phyloP scores from a whole-genome alignment of 2,329 filamentous ascomycete species.

The Claviceps sp. region DNA sequence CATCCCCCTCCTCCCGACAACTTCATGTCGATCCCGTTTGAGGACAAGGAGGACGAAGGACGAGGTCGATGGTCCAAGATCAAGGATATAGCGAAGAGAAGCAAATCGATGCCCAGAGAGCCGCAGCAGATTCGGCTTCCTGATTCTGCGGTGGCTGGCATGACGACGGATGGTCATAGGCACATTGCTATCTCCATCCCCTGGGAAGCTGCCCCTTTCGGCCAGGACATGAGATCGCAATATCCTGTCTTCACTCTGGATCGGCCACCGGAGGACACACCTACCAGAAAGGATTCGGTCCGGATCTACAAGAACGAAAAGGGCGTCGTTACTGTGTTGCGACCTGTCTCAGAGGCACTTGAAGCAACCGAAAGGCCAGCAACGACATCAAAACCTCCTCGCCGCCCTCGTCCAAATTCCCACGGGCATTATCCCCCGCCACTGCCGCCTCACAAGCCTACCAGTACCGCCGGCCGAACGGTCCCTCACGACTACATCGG shows the following conservation, averaged over 20 bases:
- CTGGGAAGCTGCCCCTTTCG: conserved; percentile 32
- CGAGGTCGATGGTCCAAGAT: conserved; percentile 29
- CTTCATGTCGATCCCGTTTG: conserved; percentile 32
- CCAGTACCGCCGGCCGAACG: conserved; percentile 8
- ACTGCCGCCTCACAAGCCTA: conserved; percentile 5
- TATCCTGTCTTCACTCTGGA: conserved; percentile 18
- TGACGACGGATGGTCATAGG: conserved; percentile 37
- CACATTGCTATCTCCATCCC: conserved; percentile 51
- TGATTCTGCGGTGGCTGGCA: conserved; percentile 41
- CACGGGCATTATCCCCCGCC: conserved; percentile 1
- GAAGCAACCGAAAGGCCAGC: conserved; percentile 5
- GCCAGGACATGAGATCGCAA: conserved; percentile 18
- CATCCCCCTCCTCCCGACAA: conserved; percentile 35
- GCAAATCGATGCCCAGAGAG: conserved; percentile 19
- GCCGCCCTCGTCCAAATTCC: conserved; percentile 1
- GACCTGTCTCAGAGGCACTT: conserved; percentile 15
- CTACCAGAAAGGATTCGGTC: conserved; percentile 9
- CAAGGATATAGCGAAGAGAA: conserved; percentile 25
- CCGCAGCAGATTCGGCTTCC: conserved; percentile 29
- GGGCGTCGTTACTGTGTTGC: conserved; percentile 23
- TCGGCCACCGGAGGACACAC: conserved; percentile 3
- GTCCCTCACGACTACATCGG: conserved; percentile 11
- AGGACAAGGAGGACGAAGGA: conserved; percentile 14
- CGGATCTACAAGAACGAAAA: conserved; percentile 21
- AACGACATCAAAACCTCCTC: neutral